phyloP scores from a whole-genome alignment of 2,329 filamentous ascomycete genomes.

The Monosporascus sp. region DNA sequence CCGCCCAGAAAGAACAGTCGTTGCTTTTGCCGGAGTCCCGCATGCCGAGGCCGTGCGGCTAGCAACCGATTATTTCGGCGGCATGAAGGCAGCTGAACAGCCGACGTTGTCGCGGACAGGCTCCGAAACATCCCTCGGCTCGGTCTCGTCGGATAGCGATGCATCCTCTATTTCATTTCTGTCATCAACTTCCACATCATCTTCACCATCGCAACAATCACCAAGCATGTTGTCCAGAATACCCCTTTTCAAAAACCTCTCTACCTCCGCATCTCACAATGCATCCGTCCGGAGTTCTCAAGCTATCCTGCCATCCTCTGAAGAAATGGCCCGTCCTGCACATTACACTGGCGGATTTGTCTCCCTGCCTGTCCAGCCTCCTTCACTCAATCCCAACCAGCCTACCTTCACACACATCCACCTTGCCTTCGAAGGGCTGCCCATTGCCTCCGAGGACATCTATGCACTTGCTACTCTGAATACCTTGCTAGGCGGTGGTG shows the following conservation, averaged over 20 bases:
- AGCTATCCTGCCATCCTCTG: conserved; percentile 37
- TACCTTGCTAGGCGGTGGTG: conserved; percentile 90
- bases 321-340: conserved; percentile 60
- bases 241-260: conserved; percentile 86
- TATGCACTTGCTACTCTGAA: conserved; percentile 94
- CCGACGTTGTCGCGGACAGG: conserved; percentile 49
- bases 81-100: conserved; percentile 63
- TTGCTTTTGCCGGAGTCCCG: conserved; percentile 89
- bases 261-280: conserved; percentile 63
- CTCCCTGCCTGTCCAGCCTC: conserved; percentile 74
- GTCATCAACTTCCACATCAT: conserved; percentile 27
- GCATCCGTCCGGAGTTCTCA: conserved; percentile 49
- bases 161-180: conserved; percentile 28
- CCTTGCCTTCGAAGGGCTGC: conserved; percentile 90
- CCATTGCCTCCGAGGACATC: conserved; percentile 86
- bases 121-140: conserved; percentile 52
- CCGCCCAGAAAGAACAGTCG: conserved; percentile 83
- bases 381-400: conserved; percentile 69
- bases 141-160: conserved; percentile 29
- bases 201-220: conserved; percentile 40
- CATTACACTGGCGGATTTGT: conserved; percentile 94
- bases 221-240: conserved; percentile 74
- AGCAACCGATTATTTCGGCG: conserved; percentile 82
- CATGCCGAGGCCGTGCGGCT: conserved; percentile 76
- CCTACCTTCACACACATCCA: conserved; percentile 89